These are phyloP conservation scores for Clarireedia hainanense DNA, from an alignment of 2,329 filamentous ascomycete genomes.

Conservation along the genomic window DNA sequence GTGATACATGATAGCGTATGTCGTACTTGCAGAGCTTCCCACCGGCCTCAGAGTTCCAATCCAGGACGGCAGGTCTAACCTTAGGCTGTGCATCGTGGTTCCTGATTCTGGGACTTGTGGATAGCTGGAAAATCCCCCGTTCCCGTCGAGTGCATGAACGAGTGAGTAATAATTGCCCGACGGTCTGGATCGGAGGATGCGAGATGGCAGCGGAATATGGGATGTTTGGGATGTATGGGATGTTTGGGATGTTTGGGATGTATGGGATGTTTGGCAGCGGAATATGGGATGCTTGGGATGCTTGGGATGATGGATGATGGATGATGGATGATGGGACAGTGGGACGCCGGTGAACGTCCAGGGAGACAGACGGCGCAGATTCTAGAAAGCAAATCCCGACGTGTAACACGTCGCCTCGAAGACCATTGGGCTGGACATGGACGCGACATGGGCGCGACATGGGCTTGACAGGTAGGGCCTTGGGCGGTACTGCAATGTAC, in stretches of 20 bases:
- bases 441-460: too few species aligned
- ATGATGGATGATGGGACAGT: neutral
- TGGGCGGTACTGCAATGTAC: too few species aligned
- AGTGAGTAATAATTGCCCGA: conserved; percentile 4
- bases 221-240: too few species aligned
- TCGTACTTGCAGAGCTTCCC: too few species aligned
- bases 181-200: conserved; percentile 2
- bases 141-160: neutral
- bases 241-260: too few species aligned
- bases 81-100: neutral
- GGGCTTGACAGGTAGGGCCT: too few species aligned
- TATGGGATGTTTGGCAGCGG: too few species aligned
- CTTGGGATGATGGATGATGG: neutral
- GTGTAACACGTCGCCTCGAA: too few species aligned
- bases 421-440: too few species aligned
- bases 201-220: neutral
- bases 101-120: neutral
- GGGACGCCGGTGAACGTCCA: neutral
- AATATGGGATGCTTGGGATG: too few species aligned
- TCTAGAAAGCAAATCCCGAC: neutral
- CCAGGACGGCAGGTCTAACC: neutral
- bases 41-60: neutral
- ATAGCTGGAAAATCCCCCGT: neutral
- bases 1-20: neutral
- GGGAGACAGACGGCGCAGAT: too few species aligned